These are phyloP conservation scores for Suillus spraguei DNA, from an alignment of 768 basidiomycete genomes.

Conservation along the genomic window DNA sequence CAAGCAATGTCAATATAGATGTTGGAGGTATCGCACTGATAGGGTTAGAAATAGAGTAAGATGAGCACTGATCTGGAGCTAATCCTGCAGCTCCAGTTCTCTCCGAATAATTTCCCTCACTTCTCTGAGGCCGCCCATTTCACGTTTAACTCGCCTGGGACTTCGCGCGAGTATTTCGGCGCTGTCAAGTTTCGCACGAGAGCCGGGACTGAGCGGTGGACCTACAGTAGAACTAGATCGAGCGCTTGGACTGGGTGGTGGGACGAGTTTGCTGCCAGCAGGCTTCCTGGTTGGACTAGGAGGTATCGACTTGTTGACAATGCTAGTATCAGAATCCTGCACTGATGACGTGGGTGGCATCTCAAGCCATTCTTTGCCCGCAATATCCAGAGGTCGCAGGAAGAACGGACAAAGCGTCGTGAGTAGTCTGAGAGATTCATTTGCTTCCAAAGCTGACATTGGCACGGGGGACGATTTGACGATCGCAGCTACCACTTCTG, in stretches of 20 bases:
- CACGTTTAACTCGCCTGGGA: slow-evolving; percentile 69
- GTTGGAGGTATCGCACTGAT: slow-evolving; percentile 24
- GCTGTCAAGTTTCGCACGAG: slow-evolving; percentile 55
- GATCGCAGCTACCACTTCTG: slow-evolving; percentile 68
- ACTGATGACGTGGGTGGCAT: slow-evolving; percentile 38
- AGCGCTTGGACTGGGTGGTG: slow-evolving; percentile 38
- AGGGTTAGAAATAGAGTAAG: slow-evolving; percentile 14
- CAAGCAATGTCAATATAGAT: slow-evolving; percentile 22
- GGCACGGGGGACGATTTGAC: slow-evolving; percentile 84
- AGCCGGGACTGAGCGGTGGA: slow-evolving; percentile 52
- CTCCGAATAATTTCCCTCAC: slow-evolving; percentile 81
- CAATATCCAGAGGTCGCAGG: slow-evolving; percentile 62
- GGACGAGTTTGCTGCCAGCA: slow-evolving; percentile 19
- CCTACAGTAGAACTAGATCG: slow-evolving; percentile 17
- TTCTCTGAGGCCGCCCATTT: slow-evolving; percentile 73
- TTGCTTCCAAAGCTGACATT: slow-evolving; percentile 75
- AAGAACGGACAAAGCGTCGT: slow-evolving; percentile 80
- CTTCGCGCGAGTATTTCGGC: slow-evolving; percentile 68
- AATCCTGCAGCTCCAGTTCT: slow-evolving; percentile 74
- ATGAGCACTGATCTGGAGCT: slow-evolving; percentile 17
- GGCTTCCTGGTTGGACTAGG: slow-evolving; percentile 42
- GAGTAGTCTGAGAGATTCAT: slow-evolving; percentile 70
- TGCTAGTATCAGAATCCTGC: slow-evolving; percentile 18
- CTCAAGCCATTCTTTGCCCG: slow-evolving; percentile 56
- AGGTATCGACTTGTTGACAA: slow-evolving; percentile 19